Evolutionary conservation across 345 rosid genomes (phyloP).

Genomic region (Citrus sp.): DNA sequence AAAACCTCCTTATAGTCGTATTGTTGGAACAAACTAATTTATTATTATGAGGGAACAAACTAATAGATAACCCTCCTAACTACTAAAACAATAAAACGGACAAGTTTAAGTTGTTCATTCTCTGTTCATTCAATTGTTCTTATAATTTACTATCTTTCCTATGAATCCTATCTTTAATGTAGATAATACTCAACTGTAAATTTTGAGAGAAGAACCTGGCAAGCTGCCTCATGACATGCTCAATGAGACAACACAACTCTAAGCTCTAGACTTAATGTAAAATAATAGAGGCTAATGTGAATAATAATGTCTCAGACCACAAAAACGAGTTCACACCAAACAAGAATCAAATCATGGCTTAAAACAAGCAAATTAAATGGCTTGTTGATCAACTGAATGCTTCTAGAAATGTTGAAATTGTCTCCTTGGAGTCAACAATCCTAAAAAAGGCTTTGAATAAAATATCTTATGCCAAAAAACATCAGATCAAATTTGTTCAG

Average conservation of each 20-base stretch:
- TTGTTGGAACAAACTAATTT: too few relatives aligned
- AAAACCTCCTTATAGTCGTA: too few relatives aligned
- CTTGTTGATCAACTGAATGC: not conserved
- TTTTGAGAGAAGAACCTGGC: not conserved
- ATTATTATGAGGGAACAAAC: too few relatives aligned
- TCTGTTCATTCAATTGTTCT: not conserved
- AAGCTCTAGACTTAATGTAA: not conserved
- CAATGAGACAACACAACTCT: not conserved
- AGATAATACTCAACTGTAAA: not conserved
- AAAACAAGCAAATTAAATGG: not conserved
- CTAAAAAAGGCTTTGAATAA: not conserved
- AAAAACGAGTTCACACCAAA: not conserved
- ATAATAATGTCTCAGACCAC: not conserved
- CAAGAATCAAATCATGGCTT: not conserved
- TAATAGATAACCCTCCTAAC: not conserved
- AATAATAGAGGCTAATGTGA: not conserved
- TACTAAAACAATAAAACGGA: not conserved
- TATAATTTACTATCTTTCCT: not conserved
- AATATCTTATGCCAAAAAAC: not conserved
- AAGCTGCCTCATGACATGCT: not conserved
- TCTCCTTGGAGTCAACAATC: not conserved
- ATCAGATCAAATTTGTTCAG: not conserved
- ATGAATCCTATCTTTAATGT: not conserved
- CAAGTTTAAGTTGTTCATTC: not conserved
- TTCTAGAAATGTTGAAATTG: too few relatives aligned